Evolutionary conservation across 2,329 filamentous ascomycete species (phyloP), one percentile per base, ranked within the genome.

Genomic region (Cercospora canescens): DNA sequence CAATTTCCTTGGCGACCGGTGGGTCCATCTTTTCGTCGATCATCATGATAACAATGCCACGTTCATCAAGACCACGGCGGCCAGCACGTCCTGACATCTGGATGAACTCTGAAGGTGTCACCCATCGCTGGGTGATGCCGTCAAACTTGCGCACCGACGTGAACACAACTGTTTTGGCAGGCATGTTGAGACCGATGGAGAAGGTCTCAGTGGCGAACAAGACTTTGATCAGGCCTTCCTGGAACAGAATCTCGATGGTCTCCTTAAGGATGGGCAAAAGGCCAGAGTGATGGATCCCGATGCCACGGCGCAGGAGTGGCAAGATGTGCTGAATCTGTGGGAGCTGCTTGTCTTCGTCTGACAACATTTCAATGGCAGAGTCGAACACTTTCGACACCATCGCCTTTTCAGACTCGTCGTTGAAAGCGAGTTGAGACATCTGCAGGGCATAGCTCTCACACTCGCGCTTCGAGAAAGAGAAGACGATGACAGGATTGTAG

Each of bases 31-130:
- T 93, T 78, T 96, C 92, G 76, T 96, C 91, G 68, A 99, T 91
- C 94, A 99, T 98, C 93, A 99, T 98, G 78, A 99, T 98, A 72
- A 99, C 95, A 73, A 98, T 96, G 86, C 95, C 95, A 71, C 95
- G 91, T 69, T 97, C 94, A 82, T 99, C 95, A 62, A 99, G 90
- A 81, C 95, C 95, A 88, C 95, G 90, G 86, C 95, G 92, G 76
- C 95, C 95, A 66, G 95, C 95, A 80, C 95, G 92, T 68, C 95
- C 95, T 62, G 95, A 97, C 95, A 99, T 99, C 78, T 99, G 95
- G 60, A 99, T 92, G 79, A 98, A 99, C 75, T 99, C 95, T 11
- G 93, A 97, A 1, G 93, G 93, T 0, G 94, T 97, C 21, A 98
- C 86, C 80, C 94, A 96, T 69, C 94, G 87, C 73, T 88, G 87